phyloP scores from a whole-genome alignment of 768 basidiomycete genomes.

The Boletus patriciae region DNA sequence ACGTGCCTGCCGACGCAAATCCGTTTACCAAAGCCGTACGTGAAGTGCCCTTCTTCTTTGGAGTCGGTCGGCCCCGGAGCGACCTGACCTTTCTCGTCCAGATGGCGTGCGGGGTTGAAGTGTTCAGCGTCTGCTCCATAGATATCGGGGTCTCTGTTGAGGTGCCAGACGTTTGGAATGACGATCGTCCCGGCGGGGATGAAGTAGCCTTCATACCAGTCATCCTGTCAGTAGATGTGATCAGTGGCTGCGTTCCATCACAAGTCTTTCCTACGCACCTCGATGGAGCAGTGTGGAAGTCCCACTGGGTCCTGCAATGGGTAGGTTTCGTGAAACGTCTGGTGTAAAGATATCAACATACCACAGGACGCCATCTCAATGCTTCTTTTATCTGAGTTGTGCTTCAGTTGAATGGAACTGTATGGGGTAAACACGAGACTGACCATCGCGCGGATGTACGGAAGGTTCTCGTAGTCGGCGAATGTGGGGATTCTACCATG shows the following conservation, averaged over 20 bases:
- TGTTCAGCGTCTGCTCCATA: constrained; percentile 48
- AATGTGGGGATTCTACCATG: constrained; percentile 18
- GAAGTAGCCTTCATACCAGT: constrained; percentile 23
- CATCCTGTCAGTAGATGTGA: constrained; percentile 13
- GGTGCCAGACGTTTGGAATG: constrained; percentile 16
- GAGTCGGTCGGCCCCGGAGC: neutral
- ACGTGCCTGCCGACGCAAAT: constrained; percentile 37
- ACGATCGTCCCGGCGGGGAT: constrained; percentile 22
- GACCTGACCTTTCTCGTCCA: neutral
- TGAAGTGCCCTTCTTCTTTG: constrained; percentile 19
- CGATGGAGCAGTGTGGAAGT: constrained; percentile 3
- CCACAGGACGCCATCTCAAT: constrained; percentile 9
- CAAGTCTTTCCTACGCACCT: neutral
- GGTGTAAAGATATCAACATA: neutral
- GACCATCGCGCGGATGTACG: constrained; percentile 9
- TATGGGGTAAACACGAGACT: neutral
- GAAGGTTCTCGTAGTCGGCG: constrained; percentile 4
- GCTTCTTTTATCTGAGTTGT: constrained; percentile 6
- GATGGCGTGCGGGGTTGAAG: constrained; percentile 40
- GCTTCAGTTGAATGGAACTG: neutral
- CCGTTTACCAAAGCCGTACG: constrained; percentile 9
- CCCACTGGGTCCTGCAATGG: neutral
- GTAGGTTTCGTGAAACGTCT: neutral
- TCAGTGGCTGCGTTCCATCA: neutral
- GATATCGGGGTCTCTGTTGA: constrained; percentile 41